These are phyloP conservation scores for Drechslera avenae DNA, from an alignment of 2,329 filamentous ascomycete genomes.

Conservation along the genomic window DNA sequence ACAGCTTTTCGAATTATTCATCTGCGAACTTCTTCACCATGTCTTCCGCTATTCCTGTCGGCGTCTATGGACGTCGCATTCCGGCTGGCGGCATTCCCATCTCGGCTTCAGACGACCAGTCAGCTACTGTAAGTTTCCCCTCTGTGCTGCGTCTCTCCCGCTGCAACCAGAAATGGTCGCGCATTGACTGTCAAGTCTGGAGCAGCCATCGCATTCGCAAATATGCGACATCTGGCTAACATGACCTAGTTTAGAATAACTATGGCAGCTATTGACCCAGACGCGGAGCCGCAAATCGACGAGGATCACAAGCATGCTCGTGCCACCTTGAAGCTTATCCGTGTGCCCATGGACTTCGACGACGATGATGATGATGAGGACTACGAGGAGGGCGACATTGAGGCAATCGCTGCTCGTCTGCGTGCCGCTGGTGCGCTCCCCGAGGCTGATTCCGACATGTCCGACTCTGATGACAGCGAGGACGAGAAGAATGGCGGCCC, in stretches of 20 bases:
- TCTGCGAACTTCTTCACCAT: conserved; percentile 35
- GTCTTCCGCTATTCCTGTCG: conserved; percentile 61
- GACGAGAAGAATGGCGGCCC: conserved; percentile 86
- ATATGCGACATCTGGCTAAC: conserved; percentile 22
- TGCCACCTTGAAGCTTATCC: conserved; percentile 89
- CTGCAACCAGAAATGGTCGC: background rate
- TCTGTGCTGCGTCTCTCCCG: background rate
- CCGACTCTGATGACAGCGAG: conserved; percentile 61
- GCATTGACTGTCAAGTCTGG: background rate
- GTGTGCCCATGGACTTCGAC: conserved; percentile 66
- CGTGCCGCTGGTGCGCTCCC: conserved; percentile 44
- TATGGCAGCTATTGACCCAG: conserved; percentile 97
- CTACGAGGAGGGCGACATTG: conserved; percentile 51
- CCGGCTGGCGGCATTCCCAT: conserved; percentile 83
- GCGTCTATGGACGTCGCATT: conserved; percentile 90
- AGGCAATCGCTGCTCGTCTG: conserved; percentile 45
- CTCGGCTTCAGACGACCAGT: conserved; percentile 74
- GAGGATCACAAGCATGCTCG: conserved; percentile 61
- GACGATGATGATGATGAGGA: conserved; percentile 61
- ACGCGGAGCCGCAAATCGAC: conserved; percentile 61
- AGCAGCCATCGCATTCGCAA: conserved; percentile 10
- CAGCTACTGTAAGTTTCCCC: conserved; percentile 73
- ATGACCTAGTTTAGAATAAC: conserved; percentile 83
- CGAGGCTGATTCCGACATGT: conserved; percentile 45
- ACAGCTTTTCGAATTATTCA: conserved; percentile 1